Evolutionary conservation across 441 rosid species (phyloP), one percentile per base, ranked within the genome.

Genomic region (Hura crepitans): DNA sequence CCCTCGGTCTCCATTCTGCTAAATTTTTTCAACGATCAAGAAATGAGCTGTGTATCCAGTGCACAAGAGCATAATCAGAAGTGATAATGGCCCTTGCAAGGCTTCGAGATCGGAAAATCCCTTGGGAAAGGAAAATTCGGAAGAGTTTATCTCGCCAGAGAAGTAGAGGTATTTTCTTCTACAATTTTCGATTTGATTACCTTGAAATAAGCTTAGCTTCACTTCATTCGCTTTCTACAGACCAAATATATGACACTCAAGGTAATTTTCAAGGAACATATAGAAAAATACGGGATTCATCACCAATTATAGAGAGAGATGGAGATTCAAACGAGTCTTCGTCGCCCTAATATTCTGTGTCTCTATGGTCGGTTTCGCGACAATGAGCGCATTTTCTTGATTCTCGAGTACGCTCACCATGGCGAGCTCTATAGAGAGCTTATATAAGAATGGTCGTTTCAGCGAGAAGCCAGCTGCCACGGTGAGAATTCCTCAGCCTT

Each of bases 351-450:
- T 72, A 82, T 92, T 8, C 76, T 94, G 22, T 87, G 92, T 31
- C 96, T 90, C 70, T 85, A 75, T 46, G 97, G 97, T 18, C 92
- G 97, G 96, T 94, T 94, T 61, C 87, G 90, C 69, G 99, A 94
- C 42, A 66, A 62, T 5, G 86, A 90, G 7, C 84, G 96, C 13
- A 81, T 94, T 25, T 85, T 89, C 83, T 79, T 94, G 82, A 90
- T 94, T 31, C 97, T 94, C 0, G 97, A 94, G 86, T 94, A 86
- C 72, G 99, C 99, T 73, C 83, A 85, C 60, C 74, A 93, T 20
- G 99, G 97, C 45, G 99, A 95, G 85, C 97, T 95, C 62, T 95
- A 92, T 64, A 69, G 73, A 37, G 74, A 81, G 51, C 93, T 92
- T 56, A 85, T n/a, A 77, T 67, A 82, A 89, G 74, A 82, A 80